phyloP scores from a whole-genome alignment of 345 rosid species.

The Ceriops tagal region DNA sequence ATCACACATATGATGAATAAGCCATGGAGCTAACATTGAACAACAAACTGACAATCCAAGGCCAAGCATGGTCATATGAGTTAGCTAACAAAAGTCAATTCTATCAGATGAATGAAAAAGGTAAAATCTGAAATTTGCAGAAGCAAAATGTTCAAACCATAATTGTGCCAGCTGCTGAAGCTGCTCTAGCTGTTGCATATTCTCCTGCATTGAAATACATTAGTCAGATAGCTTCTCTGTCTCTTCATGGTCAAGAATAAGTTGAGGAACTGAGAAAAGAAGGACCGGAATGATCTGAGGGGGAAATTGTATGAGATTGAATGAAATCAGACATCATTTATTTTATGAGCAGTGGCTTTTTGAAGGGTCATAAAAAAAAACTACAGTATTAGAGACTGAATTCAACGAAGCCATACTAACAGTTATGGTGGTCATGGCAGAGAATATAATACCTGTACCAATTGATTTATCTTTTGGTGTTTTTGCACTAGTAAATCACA shows the following conservation, averaged over 20 bases:
- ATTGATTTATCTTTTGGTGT: no score
- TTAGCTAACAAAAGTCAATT: not conserved
- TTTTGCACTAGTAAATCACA: no score
- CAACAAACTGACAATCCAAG: not conserved
- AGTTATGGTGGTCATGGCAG: no score
- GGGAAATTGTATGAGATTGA: not conserved
- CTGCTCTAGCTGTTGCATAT: conserved; percentile 88
- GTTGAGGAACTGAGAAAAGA: not conserved
- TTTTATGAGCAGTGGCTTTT: no score
- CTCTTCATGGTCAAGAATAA: not conserved
- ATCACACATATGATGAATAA: conserved; percentile 9
- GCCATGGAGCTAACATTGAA: not conserved
- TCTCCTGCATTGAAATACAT: conserved; percentile 58
- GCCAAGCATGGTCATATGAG: not conserved
- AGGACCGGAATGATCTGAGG: not conserved
- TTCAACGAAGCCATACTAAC: not conserved
- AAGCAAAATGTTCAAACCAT: conserved; percentile 52
- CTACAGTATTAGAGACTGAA: no score
- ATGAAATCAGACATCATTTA: no score
- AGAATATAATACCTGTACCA: no score
- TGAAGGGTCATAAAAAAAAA: no score
- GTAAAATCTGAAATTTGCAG: not conserved
- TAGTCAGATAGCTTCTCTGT: not conserved
- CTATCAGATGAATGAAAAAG: not conserved
- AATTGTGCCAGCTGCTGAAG: conserved; percentile 79